Percentiles rank a stretch among this genome's conserved stretches.
These are phyloP conservation scores for Aspergillus novoparasiticus DNA, from an alignment of 2,329 filamentous ascomycete genomes.

Conservation along the genomic window DNA sequence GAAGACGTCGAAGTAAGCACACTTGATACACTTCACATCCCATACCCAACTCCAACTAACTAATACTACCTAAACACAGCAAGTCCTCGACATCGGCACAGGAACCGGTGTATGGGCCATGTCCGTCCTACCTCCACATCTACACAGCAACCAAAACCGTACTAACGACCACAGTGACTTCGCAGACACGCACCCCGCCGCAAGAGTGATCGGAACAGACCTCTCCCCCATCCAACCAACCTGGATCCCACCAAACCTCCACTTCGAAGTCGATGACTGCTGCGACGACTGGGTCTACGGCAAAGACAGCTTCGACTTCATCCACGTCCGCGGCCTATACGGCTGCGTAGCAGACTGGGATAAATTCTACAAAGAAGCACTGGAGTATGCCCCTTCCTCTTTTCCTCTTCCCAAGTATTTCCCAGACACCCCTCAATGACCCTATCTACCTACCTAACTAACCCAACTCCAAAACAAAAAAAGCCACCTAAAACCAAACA, in stretches of 20 bases:
- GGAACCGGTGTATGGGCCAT: constrained; percentile 27
- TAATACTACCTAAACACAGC: neutral
- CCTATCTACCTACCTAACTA: neutral
- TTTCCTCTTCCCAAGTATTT: neutral
- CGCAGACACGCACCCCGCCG: constrained; percentile 39
- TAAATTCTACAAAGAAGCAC: constrained; percentile 34
- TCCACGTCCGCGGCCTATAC: constrained; percentile 50
- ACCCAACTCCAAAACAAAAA: neutral
- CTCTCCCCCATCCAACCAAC: constrained; percentile 53
- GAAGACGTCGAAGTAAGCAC: constrained; percentile 1
- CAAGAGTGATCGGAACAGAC: constrained; percentile 50
- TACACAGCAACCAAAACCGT: too few species aligned
- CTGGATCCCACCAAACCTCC: constrained; percentile 49
- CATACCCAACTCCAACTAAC: neutral
- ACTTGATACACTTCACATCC: neutral
- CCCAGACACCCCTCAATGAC: neutral
- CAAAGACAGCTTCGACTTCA: constrained; percentile 42
- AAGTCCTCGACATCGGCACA: neutral
- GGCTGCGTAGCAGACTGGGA: constrained; percentile 51
- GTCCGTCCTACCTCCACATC: constrained; percentile 2
- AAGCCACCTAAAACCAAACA: constrained; percentile 40
- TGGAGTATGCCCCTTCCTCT: constrained; percentile 29
- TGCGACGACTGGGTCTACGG: constrained; percentile 41
- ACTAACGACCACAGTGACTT: constrained; percentile 25
- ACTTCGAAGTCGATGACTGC: constrained; percentile 51